Base-by-base conservation (phyloP, 257 asterid species). In the Pogostemon cablin region DNA sequence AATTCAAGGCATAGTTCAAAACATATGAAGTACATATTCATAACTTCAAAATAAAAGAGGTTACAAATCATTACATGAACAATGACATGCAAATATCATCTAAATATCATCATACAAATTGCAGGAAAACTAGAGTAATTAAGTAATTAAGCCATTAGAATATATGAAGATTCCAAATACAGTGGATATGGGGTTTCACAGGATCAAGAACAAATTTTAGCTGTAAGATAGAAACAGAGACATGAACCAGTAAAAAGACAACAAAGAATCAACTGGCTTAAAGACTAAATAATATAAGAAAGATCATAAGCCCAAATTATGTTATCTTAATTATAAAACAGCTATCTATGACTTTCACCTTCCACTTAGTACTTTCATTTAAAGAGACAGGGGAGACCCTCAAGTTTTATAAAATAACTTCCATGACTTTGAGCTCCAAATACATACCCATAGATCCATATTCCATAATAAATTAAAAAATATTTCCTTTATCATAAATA, bases 21-120 rank as follows among this genome's bases (percentile, higher is more conserved):
- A 62, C n/a, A 25, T 54, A 68, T 47, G 42, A 17, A 3, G 6
- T 15, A 41, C 12, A 41, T 15, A 15, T 15, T 15, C 17, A 15
- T 25, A 32, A 25, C 32, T 25, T 25, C 32, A 25, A 25, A 25
- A 25, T 40, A 11, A 48, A 55, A 7, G 40, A 4, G 43, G 32
- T 25, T 25, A 34, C 15, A 37, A 17, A 4, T 64, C 41, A 43
- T 42, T 20, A 9, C 50, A 10, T 12, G 46, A 49, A 10, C 32
- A 25, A 25, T 25, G 32, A 25, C 63, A 52, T 38, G 58, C 46
- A 67, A 43, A n/a, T 35, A 73, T 43, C 73, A 60, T 35, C 44
- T 52, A 38, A 20, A 17, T 20, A 63, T 39, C 37, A 38, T 15
- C 42, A n/a, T 38, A 1, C 7, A 53, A 10, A 25, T 47, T 39